Evolutionary conservation across 257 asterid species (phyloP).

Genomic region (Penstemon eatonii): DNA sequence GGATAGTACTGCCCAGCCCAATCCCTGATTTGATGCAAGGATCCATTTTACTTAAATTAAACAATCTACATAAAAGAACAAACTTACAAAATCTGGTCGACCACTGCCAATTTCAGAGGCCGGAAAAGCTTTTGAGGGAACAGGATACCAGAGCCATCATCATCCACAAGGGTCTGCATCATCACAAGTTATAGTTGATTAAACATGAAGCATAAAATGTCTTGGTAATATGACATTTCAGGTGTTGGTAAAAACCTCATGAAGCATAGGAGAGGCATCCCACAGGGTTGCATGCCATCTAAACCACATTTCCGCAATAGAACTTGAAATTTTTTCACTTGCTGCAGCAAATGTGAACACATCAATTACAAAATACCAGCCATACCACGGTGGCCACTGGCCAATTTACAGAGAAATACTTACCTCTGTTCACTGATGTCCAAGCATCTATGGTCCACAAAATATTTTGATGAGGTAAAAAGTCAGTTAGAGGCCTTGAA

Average conservation of each 20-base stretch:
- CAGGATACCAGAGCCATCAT: slow-evolving; percentile 34
- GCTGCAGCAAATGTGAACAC: slow-evolving; percentile 38
- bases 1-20: background rate
- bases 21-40: background rate
- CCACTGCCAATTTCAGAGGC: slow-evolving; percentile 55
- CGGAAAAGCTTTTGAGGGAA: slow-evolving; percentile 66
- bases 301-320: slow-evolving; percentile 79
- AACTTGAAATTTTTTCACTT: slow-evolving; percentile 55
- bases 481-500: slow-evolving; percentile 77
- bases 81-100: slow-evolving; percentile 65
- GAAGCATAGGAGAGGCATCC: slow-evolving; percentile 51
- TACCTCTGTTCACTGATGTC: slow-evolving; percentile 53
- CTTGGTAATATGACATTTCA: background rate
- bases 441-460: slow-evolving; percentile 82
- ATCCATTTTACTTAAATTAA: background rate
- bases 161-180: slow-evolving; percentile 42
- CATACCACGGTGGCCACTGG: slow-evolving; percentile 12
- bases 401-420: slow-evolving; percentile 26
- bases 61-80: slow-evolving; percentile 7
- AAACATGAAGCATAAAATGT: slow-evolving; percentile 11
- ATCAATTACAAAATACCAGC: slow-evolving; percentile 21
- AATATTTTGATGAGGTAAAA: slow-evolving; percentile 71
- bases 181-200: background rate
- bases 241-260: slow-evolving; percentile 42
- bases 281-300: slow-evolving; percentile 85